These are phyloP conservation scores for Taphrina communis DNA, from an alignment of 1,139 yeast species.

Conservation along the genomic window DNA sequence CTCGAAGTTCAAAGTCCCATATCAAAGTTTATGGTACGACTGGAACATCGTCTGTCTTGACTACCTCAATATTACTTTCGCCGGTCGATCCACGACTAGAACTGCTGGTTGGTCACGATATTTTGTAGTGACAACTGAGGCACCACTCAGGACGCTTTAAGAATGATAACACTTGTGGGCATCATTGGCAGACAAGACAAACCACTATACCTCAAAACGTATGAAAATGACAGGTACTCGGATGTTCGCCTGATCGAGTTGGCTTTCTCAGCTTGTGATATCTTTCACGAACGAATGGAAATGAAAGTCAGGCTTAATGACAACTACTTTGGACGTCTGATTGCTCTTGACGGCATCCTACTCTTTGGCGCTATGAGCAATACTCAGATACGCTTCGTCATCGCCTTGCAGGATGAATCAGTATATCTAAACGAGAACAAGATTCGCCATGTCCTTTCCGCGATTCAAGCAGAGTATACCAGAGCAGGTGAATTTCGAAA, in stretches of 20 bases:
- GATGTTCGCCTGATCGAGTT: constrained; percentile 37
- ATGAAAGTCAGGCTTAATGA: constrained; percentile 46
- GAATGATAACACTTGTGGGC: constrained; percentile 33
- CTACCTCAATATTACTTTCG: no score
- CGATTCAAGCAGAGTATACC: constrained; percentile 28
- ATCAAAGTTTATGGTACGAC: no score
- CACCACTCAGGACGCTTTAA: neutral
- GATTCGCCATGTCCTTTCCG: constrained; percentile 14
- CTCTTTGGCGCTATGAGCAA: constrained; percentile 55
- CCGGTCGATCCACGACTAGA: no score
- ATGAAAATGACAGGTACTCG: constrained; percentile 6
- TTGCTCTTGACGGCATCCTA: constrained; percentile 56
- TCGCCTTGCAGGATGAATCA: constrained; percentile 17
- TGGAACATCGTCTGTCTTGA: no score
- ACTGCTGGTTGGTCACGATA: no score
- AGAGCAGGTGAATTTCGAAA: constrained; percentile 11
- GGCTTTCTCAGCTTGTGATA: constrained; percentile 36
- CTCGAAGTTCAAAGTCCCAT: no score
- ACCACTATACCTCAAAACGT: constrained; percentile 32
- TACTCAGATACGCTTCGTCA: constrained; percentile 53
- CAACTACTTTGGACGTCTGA: constrained; percentile 52
- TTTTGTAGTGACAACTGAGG: no score
- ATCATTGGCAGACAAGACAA: constrained; percentile 38
- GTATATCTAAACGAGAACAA: constrained; percentile 11
- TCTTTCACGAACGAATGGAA: constrained; percentile 20